phyloP scores from a whole-genome alignment of 352 stramenopile genomes.

The Phytopythium mirpurense region DNA sequence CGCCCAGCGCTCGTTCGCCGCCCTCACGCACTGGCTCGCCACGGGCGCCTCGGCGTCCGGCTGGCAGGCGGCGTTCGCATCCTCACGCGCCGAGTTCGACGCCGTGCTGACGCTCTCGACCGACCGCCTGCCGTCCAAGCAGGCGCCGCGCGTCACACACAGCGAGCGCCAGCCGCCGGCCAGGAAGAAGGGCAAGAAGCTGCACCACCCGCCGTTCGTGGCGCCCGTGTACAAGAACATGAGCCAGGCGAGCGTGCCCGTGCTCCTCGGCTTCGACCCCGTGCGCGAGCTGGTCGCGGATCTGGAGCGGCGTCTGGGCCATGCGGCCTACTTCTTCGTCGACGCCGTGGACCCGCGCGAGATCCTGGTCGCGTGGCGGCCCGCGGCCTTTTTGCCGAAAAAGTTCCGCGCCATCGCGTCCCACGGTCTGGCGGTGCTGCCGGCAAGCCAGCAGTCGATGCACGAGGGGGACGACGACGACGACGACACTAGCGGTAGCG shows the following conservation, averaged over 20 bases:
- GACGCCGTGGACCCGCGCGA: constrained; percentile 54
- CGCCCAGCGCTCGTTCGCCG: constrained; percentile 48
- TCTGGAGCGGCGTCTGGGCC: constrained; percentile 48
- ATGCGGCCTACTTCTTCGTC: constrained; percentile 78
- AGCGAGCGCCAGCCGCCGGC: not conserved
- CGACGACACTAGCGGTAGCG: constrained; percentile 5
- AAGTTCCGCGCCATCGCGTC: constrained; percentile 83
- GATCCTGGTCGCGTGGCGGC: constrained; percentile 80
- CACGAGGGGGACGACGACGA: constrained; percentile 16
- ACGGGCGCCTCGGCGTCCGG: constrained; percentile 41
- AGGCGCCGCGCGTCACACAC: constrained; percentile 25
- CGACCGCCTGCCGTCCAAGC: constrained; percentile 57
- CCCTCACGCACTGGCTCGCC: constrained; percentile 54
- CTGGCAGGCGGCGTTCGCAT: constrained; percentile 62
- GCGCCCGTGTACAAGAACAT: constrained; percentile 86
- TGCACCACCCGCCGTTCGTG: constrained; percentile 50
- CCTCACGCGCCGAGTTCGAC: constrained; percentile 59
- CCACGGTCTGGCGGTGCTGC: constrained; percentile 49
- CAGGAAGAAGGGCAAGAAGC: constrained; percentile 47
- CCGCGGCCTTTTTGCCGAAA: constrained; percentile 62
- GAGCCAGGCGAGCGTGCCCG: constrained; percentile 49
- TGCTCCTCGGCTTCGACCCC: constrained; percentile 74
- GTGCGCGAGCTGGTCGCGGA: constrained; percentile 60
- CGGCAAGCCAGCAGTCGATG: too few species aligned
- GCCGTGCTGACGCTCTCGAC: constrained; percentile 43